Conservation (phyloP, 192 early-diverging fungal species). For the Thamnidium elegans region DNA sequence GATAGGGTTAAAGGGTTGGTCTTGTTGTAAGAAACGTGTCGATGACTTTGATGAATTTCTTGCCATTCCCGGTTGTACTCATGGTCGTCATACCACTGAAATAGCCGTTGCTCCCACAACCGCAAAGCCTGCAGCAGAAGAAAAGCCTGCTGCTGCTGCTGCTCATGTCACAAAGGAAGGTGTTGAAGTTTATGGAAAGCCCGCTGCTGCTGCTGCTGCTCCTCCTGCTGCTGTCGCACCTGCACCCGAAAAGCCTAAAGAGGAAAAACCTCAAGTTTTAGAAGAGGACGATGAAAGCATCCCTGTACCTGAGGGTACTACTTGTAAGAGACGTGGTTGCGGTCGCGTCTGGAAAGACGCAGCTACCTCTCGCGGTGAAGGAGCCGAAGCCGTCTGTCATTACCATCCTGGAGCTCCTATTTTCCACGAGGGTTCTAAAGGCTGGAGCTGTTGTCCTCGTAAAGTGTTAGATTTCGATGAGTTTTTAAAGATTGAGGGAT, state of each 20-base stretch:
- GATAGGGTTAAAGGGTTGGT: slow-evolving; percentile 79
- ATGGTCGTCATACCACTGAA: slow-evolving; percentile 65
- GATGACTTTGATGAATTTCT: slow-evolving; percentile 92
- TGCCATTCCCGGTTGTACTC: slow-evolving; percentile 82
- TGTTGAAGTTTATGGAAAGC: slow-evolving; percentile 38
- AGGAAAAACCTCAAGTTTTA: slow-evolving; percentile 33
- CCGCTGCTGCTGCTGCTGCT: slow-evolving; percentile 16
- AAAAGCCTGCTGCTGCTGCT: slow-evolving; percentile 30
- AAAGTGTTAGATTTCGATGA: slow-evolving; percentile 98
- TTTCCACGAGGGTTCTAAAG: slow-evolving; percentile 98
- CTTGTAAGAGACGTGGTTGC: slow-evolving; percentile 86
- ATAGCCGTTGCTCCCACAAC: slow-evolving; percentile 28
- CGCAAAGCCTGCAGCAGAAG: slow-evolving; percentile 17
- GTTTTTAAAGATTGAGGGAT: slow-evolving; percentile 94
- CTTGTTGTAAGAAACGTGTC: slow-evolving; percentile 89
- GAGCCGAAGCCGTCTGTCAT: slow-evolving; percentile 59
- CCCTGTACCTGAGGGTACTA: slow-evolving; percentile 65
- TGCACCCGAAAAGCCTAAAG: slow-evolving; percentile 46
- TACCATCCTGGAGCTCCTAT: slow-evolving; percentile 89
- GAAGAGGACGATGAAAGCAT: slow-evolving; percentile 77
- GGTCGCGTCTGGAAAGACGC: slow-evolving; percentile 61
- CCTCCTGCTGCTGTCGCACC: slow-evolving; percentile 28
- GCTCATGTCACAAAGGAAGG: slow-evolving; percentile 31
- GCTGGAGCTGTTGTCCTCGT: slow-evolving; percentile 94
- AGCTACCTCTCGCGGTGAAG: slow-evolving; percentile 48